A percentile compares a stretch with the other conserved stretches of the same genome.
Evolutionary conservation across 257 asterid genomes (phyloP).

Genomic region (Fraxinus cuspidata): DNA sequence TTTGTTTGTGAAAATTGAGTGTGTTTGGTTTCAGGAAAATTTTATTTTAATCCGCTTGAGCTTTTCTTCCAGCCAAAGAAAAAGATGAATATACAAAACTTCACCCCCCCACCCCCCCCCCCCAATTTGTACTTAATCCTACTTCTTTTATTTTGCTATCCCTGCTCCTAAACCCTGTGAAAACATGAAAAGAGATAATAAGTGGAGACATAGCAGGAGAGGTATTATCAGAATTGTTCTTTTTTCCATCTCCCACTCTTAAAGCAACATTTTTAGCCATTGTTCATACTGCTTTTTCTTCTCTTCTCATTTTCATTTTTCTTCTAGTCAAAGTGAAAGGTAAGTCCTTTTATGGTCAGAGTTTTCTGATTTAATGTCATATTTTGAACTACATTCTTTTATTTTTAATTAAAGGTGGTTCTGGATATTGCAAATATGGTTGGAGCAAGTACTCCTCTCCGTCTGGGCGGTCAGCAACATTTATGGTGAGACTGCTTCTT

Average conservation of each 20-base stretch:
- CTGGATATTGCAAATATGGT: constrained; percentile 96
- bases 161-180: not conserved
- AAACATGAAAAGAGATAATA: not conserved
- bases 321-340: not conserved
- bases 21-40: not conserved
- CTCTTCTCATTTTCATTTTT: not conserved
- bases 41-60: not conserved
- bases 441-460: constrained; percentile 95
- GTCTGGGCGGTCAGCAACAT: constrained; percentile 93
- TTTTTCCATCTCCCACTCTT: not conserved
- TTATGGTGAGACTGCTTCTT: constrained; percentile 61
- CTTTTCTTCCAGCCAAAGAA: not conserved
- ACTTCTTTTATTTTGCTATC: not conserved
- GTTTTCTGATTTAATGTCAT: constrained; percentile 15
- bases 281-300: not conserved
- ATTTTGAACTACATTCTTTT: constrained; percentile 10
- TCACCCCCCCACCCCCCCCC: not conserved
- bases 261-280: not conserved
- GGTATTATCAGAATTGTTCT: not conserved
- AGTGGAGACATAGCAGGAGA: not conserved
- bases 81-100: not conserved
- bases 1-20: not conserved
- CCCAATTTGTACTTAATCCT: not conserved
- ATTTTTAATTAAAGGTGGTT: constrained; percentile 63
- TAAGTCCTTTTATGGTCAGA: constrained; percentile 14